Conservation (phyloP, 352 stramenopile genomes). For the Globisporangium sylvaticum region DNA sequence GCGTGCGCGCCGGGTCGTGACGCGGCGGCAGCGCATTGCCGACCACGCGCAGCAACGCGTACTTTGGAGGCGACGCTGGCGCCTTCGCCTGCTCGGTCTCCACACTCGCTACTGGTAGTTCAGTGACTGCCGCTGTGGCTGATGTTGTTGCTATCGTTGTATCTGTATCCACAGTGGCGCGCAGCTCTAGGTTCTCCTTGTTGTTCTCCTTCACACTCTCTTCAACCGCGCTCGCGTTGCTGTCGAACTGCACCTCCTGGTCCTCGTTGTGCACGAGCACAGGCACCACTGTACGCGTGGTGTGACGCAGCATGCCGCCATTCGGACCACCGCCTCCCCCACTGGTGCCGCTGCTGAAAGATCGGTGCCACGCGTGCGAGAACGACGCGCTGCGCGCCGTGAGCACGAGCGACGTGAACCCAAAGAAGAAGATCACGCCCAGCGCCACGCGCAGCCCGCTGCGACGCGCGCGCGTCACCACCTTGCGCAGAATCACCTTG, state of each 20-base stretch:
- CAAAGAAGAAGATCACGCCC: slow-evolving; percentile 18
- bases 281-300: slow-evolving; percentile 15
- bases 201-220: background rate
- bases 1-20: slow-evolving; percentile 34
- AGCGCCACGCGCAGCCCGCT: slow-evolving; percentile 9
- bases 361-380: slow-evolving; percentile 8
- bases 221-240: slow-evolving; percentile 8
- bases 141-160: background rate
- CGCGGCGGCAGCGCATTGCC: slow-evolving; percentile 51
- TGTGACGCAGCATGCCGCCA: slow-evolving; percentile 5
- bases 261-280: slow-evolving; percentile 13
- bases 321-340: background rate
- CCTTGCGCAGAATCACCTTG: slow-evolving; percentile 9
- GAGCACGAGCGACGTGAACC: slow-evolving; percentile 14
- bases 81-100: background rate
- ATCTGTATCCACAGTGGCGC: background rate
- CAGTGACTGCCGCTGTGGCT: background rate
- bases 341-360: background rate
- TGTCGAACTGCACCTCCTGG: slow-evolving; percentile 10
- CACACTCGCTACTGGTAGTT: background rate
- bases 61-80: slow-evolving; percentile 17
- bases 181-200: background rate
- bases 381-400: slow-evolving; percentile 14
- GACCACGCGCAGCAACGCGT: slow-evolving; percentile 37
- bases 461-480: slow-evolving; percentile 13